A percentile compares a stretch with the other conserved stretches of the same genome.
Evolutionary conservation across 129 eudicot species (phyloP).

Genomic region (Escallonia rubra): DNA sequence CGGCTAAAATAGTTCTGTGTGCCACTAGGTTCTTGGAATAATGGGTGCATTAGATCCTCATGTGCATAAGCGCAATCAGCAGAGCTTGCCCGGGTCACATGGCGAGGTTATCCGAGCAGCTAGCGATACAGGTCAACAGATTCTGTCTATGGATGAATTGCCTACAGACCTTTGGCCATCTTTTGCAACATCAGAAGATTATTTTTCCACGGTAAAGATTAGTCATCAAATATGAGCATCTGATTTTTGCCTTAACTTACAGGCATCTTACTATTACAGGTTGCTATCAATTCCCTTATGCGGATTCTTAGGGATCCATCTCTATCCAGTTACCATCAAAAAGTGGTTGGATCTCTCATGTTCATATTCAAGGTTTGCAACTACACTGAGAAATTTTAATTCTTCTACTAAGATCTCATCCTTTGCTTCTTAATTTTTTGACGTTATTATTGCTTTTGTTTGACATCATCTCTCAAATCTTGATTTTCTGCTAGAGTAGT

Average conservation of each 20-base stretch:
- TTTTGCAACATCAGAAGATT: conserved; percentile 92
- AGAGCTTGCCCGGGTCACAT: conserved; percentile 74
- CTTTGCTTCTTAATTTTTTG: conserved; percentile 1
- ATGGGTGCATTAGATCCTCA: conserved; percentile 99
- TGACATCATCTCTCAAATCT: no score
- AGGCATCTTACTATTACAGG: conserved; percentile 46
- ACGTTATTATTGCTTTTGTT: neutral
- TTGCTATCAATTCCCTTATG: conserved; percentile 88
- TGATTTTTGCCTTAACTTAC: conserved; percentile 13
- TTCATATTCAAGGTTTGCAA: conserved; percentile 87
- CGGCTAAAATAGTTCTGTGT: conserved; percentile 14
- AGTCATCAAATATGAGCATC: conserved; percentile 6
- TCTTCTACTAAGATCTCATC: neutral
- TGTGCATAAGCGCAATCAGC: conserved; percentile 86
- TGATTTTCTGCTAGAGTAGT: conserved; percentile 54
- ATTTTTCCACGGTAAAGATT: conserved; percentile 74
- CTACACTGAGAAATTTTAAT: conserved; percentile 10
- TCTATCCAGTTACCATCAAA: conserved; percentile 90
- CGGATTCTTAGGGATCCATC: conserved; percentile 98
- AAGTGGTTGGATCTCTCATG: conserved; percentile 96
- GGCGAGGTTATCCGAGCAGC: conserved; percentile 73
- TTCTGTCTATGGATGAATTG: conserved; percentile 74
- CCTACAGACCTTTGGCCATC: conserved; percentile 99
- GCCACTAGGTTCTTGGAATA: conserved; percentile 80
- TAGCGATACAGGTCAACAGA: conserved; percentile 80